Percentiles rank a stretch among this genome's conserved stretches.
phyloP scores from a whole-genome alignment of 2,329 filamentous ascomycete genomes.

The Xylariales sp. region DNA sequence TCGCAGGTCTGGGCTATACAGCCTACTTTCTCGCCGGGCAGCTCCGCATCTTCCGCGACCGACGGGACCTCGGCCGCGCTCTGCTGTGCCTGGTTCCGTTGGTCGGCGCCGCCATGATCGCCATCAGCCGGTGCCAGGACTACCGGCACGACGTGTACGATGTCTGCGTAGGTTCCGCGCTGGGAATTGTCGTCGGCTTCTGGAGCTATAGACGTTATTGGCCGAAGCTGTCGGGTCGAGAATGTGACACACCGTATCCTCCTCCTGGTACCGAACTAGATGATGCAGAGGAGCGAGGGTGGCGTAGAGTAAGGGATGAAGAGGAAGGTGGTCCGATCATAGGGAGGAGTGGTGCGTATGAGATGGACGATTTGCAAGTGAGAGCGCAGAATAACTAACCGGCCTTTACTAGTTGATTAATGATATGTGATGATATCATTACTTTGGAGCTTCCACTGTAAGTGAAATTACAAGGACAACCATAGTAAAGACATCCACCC shows the following conservation, averaged over 20 bases:
- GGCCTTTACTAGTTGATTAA: slow-evolving; percentile 19
- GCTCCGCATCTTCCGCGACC: slow-evolving; percentile 49
- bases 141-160: slow-evolving; percentile 71
- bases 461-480: no score
- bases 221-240: slow-evolving; percentile 46
- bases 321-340: slow-evolving; percentile 40
- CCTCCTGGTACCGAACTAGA: slow-evolving; percentile 31
- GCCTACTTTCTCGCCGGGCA: slow-evolving; percentile 67
- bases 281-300: slow-evolving; percentile 19
- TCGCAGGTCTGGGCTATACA: slow-evolving; percentile 73
- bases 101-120: slow-evolving; percentile 61
- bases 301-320: slow-evolving; percentile 46
- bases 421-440: no score
- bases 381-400: slow-evolving; percentile 1
- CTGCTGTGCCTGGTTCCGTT: slow-evolving; percentile 55
- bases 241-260: slow-evolving; percentile 55
- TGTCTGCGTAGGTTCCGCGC: slow-evolving; percentile 55
- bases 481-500: no score
- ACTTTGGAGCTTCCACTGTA: no score
- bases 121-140: slow-evolving; percentile 65
- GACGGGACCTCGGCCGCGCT: slow-evolving; percentile 50
- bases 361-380: slow-evolving; percentile 8
- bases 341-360: slow-evolving; percentile 25
- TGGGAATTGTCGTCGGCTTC: slow-evolving; percentile 58
- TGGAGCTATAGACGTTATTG: slow-evolving; percentile 65